Evolutionary conservation across 345 rosid genomes (phyloP).

Genomic region (Rubroshorea leprosula): DNA sequence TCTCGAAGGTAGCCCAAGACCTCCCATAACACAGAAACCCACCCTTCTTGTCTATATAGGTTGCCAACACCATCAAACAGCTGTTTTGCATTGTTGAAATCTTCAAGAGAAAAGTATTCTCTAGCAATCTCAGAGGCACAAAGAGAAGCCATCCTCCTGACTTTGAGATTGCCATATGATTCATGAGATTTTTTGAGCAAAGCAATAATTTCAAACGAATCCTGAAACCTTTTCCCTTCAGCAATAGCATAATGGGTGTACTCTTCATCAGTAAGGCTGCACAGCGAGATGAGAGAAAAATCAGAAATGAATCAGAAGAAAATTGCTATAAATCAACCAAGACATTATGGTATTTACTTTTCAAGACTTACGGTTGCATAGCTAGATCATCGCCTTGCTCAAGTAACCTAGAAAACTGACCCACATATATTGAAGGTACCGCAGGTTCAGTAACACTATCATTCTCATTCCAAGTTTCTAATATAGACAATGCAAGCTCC

Average conservation of each 20-base stretch:
- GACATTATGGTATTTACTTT: conserved; percentile 3
- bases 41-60: conserved; percentile 83
- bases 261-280: conserved; percentile 86
- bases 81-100: conserved; percentile 59
- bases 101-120: conserved; percentile 66
- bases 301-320: conserved; percentile 2
- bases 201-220: conserved; percentile 87
- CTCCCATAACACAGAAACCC: conserved; percentile 93
- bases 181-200: conserved; percentile 74
- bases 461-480: conserved; percentile 40
- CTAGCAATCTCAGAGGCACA: conserved; percentile 72
- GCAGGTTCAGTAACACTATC: conserved; percentile 61
- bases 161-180: conserved; percentile 48
- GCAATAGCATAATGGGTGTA: conserved; percentile 55
- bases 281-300: conserved; percentile 19
- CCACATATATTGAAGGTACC: conserved; percentile 71
- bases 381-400: conserved; percentile 64
- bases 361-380: conserved; percentile 55
- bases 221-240: conserved; percentile 90
- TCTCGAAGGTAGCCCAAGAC: conserved; percentile 76
- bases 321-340: conserved; percentile 8
- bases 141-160: conserved; percentile 66
- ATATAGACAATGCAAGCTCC: conserved; percentile 55
- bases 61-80: conserved; percentile 55
- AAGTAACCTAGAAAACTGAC: conserved; percentile 70